A percentile compares a stretch with the other conserved stretches of the same genome.
phyloP scores from a whole-genome alignment of 495 filamentous ascomycete genomes.

The Lasiosphaeria ovina region DNA sequence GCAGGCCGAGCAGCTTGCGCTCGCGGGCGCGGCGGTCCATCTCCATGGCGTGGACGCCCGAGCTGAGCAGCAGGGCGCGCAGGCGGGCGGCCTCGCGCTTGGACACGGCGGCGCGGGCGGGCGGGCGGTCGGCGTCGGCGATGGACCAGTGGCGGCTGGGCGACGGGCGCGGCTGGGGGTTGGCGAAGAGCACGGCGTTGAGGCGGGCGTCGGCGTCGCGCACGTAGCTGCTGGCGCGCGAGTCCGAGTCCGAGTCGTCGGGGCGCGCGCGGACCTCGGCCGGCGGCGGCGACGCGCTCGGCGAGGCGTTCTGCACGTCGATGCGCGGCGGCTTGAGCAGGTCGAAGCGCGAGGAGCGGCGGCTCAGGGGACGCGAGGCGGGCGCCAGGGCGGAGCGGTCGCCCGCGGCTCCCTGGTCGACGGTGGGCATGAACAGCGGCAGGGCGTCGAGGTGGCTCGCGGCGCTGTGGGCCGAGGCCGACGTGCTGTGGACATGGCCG shows the following conservation, averaged over 20 bases:
- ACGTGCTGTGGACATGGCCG: slow-evolving; percentile 21
- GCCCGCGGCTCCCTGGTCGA: slow-evolving; percentile 16
- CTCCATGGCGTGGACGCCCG: slow-evolving; percentile 81
- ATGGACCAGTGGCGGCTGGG: slow-evolving; percentile 66
- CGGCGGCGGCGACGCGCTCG: slow-evolving; percentile 36
- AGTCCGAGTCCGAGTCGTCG: slow-evolving; percentile 38
- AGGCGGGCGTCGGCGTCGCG: slow-evolving; percentile 23
- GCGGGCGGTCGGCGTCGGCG: slow-evolving; percentile 50
- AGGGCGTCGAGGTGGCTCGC: slow-evolving; percentile 42
- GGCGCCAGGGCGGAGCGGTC: slow-evolving; percentile 12
- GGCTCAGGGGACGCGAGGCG: slow-evolving; percentile 33
- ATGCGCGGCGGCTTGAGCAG: slow-evolving; percentile 61
- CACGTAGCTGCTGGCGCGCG: slow-evolving; percentile 23
- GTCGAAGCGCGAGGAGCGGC: slow-evolving; percentile 49
- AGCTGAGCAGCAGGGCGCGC: slow-evolving; percentile 70
- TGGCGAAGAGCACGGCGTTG: slow-evolving; percentile 27
- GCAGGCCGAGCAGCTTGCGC: slow-evolving; percentile 25
- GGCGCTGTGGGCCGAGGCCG: slow-evolving; percentile 19
- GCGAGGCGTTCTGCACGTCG: slow-evolving; percentile 54
- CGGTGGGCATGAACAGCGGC: slow-evolving; percentile 35
- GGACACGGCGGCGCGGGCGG: slow-evolving; percentile 40
- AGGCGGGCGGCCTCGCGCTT: slow-evolving; percentile 73
- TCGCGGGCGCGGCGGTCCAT: slow-evolving; percentile 64
- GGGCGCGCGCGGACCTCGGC: slow-evolving; percentile 20
- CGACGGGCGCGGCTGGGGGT: slow-evolving; percentile 26